phyloP scores from a whole-genome alignment of 2,329 filamentous ascomycete species.

The Sclerotinia nivalis region DNA sequence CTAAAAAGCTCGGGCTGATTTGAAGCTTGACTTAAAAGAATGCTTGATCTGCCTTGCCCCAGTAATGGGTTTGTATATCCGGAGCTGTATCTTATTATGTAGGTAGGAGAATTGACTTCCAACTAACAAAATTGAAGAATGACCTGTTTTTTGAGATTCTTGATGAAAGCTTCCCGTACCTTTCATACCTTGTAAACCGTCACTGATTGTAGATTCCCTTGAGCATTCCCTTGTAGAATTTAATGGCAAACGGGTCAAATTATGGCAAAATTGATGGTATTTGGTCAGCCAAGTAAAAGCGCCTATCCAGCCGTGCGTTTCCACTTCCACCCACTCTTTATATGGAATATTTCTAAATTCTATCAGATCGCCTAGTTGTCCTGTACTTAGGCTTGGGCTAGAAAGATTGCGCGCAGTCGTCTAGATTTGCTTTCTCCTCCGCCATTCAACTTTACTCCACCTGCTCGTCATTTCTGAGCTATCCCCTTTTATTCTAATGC shows the following conservation, averaged over 20 bases:
- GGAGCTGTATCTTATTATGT: background rate
- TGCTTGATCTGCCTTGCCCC: conserved; percentile 21
- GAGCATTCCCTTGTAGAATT: background rate
- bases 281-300: conserved; percentile 13
- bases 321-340: conserved; percentile 6
- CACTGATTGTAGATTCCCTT: background rate
- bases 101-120: background rate
- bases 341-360: background rate
- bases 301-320: background rate
- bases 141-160: no score
- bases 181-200: background rate
- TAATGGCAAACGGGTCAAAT: background rate
- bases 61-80: conserved; percentile 7
- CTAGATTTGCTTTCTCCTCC: conserved; percentile 1
- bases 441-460: conserved; percentile 14
- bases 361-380: conserved; percentile 6
- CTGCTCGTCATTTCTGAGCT: background rate
- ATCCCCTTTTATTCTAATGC: background rate
- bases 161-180: background rate
- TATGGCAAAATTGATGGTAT: conserved; percentile 1
- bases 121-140: conserved; percentile 4
- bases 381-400: background rate
- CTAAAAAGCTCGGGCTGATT: conserved; percentile 7
- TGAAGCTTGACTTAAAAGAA: conserved; percentile 6
- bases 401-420: conserved; percentile 14